A percentile compares a stretch with the other conserved stretches of the same genome.
These are phyloP conservation scores for Mimosa bimucronata DNA, from an alignment of 306 rosid species.

Conservation along the genomic window DNA sequence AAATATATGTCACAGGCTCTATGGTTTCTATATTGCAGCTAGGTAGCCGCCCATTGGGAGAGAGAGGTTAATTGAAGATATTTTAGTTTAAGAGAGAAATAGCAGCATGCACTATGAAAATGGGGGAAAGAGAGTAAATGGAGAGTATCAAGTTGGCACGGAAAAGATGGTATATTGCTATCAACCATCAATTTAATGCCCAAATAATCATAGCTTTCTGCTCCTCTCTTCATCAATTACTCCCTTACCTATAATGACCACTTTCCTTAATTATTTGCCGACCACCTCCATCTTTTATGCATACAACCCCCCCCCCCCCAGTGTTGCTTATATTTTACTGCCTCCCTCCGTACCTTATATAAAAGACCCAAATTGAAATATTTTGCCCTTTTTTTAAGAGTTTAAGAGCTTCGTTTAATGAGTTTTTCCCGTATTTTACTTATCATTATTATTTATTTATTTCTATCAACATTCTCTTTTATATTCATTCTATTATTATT, in stretches of 20 bases:
- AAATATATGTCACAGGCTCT: background rate
- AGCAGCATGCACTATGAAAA: background rate
- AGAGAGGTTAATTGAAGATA: background rate
- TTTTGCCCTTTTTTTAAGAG: too few relatives aligned
- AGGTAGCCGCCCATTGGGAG: background rate
- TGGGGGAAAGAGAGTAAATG: background rate
- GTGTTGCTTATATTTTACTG: too few relatives aligned
- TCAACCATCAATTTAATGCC: conserved; percentile 11
- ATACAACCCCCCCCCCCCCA: too few relatives aligned
- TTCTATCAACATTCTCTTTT: too few relatives aligned
- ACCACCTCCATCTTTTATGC: conserved; percentile 7
- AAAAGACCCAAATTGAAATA: too few relatives aligned
- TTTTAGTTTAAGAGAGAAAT: background rate
- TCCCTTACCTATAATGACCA: conserved; percentile 10
- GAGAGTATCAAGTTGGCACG: conserved; percentile 3
- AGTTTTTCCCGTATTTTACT: too few relatives aligned
- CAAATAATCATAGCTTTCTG: background rate
- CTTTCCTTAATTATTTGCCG: conserved; percentile 36
- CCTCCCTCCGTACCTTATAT: too few relatives aligned
- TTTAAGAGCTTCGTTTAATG: too few relatives aligned
- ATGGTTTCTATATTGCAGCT: background rate
- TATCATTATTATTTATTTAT: too few relatives aligned
- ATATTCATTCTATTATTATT: too few relatives aligned
- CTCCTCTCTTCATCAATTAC: background rate
- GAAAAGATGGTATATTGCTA: conserved; percentile 18